Conservation (phyloP, 441 rosid species). For the Corymbia citriodora region DNA sequence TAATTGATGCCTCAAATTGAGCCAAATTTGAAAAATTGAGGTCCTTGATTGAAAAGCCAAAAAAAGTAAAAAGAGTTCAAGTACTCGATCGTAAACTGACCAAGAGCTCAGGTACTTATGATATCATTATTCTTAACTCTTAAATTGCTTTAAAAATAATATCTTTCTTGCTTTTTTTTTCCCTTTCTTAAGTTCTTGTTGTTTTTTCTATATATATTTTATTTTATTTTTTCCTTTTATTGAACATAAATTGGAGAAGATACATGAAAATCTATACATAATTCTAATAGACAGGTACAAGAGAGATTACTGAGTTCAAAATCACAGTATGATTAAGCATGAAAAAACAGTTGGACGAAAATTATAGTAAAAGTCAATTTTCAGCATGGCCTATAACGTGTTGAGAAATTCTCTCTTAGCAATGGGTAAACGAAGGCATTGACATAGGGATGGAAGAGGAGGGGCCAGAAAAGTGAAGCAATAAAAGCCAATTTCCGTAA, state of each 20-base stretch:
- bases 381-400: rapidly evolving
- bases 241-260: too few relatives aligned
- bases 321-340: too few relatives aligned
- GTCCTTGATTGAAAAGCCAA: neutral
- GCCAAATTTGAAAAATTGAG: neutral
- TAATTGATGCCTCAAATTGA: neutral
- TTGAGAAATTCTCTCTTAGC: too few relatives aligned
- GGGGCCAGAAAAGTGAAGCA: neutral
- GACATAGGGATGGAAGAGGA: neutral
- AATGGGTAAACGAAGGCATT: neutral
- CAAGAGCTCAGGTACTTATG: neutral
- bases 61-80: neutral
- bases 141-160: neutral
- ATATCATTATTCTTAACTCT: neutral
- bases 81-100: neutral
- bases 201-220: too few relatives aligned
- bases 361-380: rapidly evolving
- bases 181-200: too few relatives aligned
- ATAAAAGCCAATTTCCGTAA: neutral
- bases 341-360: too few relatives aligned
- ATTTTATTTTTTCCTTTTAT: too few relatives aligned
- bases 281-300: too few relatives aligned
- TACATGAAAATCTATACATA: too few relatives aligned
- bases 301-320: too few relatives aligned
- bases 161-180: neutral